Evolutionary conservation across 305 asterid genomes (phyloP), one percentile per base, ranked within the genome.

Genomic region (Fraxinus dipetala): DNA sequence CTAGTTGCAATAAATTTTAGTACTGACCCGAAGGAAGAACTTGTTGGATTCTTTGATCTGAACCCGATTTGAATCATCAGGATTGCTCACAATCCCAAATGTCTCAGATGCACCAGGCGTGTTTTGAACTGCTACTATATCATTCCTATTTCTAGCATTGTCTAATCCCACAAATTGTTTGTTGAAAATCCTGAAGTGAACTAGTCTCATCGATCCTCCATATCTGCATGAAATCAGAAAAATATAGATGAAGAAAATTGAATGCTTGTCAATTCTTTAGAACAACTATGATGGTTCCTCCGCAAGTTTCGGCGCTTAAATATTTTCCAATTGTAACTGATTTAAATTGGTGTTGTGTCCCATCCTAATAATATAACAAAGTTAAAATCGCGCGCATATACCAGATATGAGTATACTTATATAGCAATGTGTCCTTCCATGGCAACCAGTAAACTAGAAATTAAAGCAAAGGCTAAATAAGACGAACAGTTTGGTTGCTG

Each of bases 161-260:
- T 81, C 83, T 6, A 92, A 0, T 83, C 98, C 97, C 72, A 91
- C 85, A 75, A 93, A 94, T 65, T 89, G 92, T 76, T 78, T 87
- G 77, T 87, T 88, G 79, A 91, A 94, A 26, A 94, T 97, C 43
- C 98, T 85, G 0, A 94, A 84, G 51, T 91, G 87, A 94, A 18
- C 75, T 83, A 7, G 83, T 90, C 76, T 87, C 94, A 77, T 87
- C 86, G 18, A 90, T 86, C 86, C 98, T 94, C 97, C 98, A 92
- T 61, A 94, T 51, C 98, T 94, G 83, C 82, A 67, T 38, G 80
- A 72, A 75, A 56, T 2, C 2, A 61, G 11, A 6, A 28, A 38
- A 10, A 13, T 11, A 40, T 61, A 31, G 0, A 14, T 32, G 9
- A 34, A 51, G 30, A 9, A 45, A n/a, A 43, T 40, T 26, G 34